These are phyloP conservation scores for Apophysomyces elegans DNA, from an alignment of 371 early-diverging fungal species.

Conservation along the genomic window DNA sequence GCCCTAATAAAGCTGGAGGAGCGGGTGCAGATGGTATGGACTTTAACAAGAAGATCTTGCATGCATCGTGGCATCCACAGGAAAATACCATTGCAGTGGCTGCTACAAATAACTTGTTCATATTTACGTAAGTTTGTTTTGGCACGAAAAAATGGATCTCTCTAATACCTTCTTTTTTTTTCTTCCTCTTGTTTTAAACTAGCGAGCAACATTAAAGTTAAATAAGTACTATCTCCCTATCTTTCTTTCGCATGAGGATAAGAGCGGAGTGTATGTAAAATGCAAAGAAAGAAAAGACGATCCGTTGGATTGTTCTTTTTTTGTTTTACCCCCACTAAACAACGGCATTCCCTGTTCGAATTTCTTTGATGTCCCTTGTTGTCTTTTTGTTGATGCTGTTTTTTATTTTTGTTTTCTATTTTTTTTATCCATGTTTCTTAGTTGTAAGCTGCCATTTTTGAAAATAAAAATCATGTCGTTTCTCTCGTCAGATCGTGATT, in stretches of 20 bases:
- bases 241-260: no score
- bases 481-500: not conserved
- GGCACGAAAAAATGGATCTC: not conserved
- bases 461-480: not conserved
- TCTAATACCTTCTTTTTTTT: no score
- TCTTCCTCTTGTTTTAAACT: no score
- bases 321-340: no score
- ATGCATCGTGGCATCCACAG: slow-evolving; percentile 97
- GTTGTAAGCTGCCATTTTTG: slow-evolving; percentile 4
- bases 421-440: not conserved
- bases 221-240: no score
- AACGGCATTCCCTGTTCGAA: no score
- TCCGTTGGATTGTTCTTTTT: not conserved
- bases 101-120: slow-evolving; percentile 97
- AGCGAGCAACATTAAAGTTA: not conserved
- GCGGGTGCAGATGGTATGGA: slow-evolving; percentile 85
- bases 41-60: slow-evolving; percentile 95
- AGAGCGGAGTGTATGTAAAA: slow-evolving; percentile 3
- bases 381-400: no score
- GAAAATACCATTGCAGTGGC: slow-evolving; percentile 97
- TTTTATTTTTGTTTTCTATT: no score
- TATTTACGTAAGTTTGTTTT: slow-evolving; percentile 73
- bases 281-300: not conserved
- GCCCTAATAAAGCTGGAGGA: slow-evolving; percentile 65
- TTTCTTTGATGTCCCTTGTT: not conserved